Percentiles rank a stretch among this genome's conserved stretches.
phyloP scores from a whole-genome alignment of 2,329 filamentous ascomycete genomes.

The Sporothrix variecibatus region DNA sequence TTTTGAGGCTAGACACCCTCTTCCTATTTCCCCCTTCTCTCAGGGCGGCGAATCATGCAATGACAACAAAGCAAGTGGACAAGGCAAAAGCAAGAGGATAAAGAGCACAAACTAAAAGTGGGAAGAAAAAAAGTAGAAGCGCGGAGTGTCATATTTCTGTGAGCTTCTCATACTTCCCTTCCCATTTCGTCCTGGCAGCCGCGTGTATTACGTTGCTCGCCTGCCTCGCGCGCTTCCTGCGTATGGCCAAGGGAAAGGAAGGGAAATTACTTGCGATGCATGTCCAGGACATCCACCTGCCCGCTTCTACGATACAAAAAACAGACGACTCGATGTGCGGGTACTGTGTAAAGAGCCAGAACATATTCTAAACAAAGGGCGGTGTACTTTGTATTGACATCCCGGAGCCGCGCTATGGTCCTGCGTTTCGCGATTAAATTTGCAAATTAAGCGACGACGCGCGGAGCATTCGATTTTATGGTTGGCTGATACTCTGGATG shows the following conservation, averaged over 20 bases:
- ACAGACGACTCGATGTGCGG: too few species aligned
- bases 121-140: background rate
- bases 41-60: conserved; percentile 5
- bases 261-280: background rate
- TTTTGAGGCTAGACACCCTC: background rate
- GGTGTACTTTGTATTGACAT: background rate
- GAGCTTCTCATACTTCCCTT: background rate
- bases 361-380: background rate
- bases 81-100: background rate
- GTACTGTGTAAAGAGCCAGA: background rate
- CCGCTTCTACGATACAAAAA: background rate
- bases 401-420: background rate
- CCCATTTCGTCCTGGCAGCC: background rate
- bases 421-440: conserved; percentile 18
- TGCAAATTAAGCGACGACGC: conserved; percentile 16
- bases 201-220: conserved; percentile 6
- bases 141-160: background rate
- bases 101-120: background rate
- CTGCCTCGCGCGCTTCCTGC: conserved; percentile 7
- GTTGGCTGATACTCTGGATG: background rate
- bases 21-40: too few species aligned
- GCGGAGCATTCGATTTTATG: background rate
- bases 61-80: conserved; percentile 23
- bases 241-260: background rate
- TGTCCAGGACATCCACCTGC: background rate